Evolutionary conservation across 2,329 filamentous ascomycete genomes (phyloP).

Genomic region (Penicillium sp.): DNA sequence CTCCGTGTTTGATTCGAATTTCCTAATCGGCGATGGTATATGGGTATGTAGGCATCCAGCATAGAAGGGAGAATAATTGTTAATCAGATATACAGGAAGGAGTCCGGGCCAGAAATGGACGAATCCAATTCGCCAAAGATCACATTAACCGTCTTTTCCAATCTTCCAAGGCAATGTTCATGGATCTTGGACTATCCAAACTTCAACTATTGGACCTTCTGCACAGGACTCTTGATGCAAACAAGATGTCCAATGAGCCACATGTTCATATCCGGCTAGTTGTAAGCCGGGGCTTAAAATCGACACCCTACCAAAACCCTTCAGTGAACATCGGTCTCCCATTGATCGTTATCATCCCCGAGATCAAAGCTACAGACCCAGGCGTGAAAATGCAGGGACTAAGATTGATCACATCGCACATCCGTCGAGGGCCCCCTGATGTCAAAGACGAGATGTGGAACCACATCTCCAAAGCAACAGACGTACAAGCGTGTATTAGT

Average conservation of each 20-base stretch:
- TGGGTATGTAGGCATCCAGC: too few species aligned
- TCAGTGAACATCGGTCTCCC: background rate
- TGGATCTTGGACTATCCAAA: too few species aligned
- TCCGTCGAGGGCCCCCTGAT: background rate
- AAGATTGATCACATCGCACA: background rate
- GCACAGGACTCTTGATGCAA: background rate
- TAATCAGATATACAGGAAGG: too few species aligned
- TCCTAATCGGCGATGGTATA: too few species aligned
- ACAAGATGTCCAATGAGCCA: background rate
- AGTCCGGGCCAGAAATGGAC: background rate
- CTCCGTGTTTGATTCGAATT: too few species aligned
- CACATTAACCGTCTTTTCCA: background rate
- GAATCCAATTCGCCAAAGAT: background rate
- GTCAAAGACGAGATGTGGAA: background rate
- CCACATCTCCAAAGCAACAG: background rate
- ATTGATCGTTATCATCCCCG: background rate
- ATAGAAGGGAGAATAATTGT: too few species aligned
- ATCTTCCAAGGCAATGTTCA: background rate
- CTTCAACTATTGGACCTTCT: background rate
- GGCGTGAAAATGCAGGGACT: background rate
- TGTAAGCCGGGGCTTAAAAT: background rate
- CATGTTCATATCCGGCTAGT: background rate
- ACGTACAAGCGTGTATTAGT: background rate
- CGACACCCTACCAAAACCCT: background rate
- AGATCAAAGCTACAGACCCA: background rate